A percentile compares a stretch with the other conserved stretches of the same genome.
Conservation (phyloP, 192 early-diverging fungal genomes). For the Geosiphon pyriformis region DNA sequence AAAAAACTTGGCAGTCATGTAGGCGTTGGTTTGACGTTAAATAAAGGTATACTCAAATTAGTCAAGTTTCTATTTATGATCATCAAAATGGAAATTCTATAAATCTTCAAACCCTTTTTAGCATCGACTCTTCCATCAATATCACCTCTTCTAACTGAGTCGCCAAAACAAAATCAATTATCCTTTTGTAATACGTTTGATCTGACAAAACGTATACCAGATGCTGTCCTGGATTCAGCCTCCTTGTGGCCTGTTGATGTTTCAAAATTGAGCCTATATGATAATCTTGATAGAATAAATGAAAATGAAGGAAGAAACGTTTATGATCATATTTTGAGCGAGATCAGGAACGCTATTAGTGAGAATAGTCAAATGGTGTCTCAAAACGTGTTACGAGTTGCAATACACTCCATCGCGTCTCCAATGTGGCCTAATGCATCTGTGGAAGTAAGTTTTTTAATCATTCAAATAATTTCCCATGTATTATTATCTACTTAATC, state of each 20-base stretch:
- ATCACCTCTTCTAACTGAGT: background rate
- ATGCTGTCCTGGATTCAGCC: slow-evolving; percentile 51
- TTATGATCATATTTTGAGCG: slow-evolving; percentile 32
- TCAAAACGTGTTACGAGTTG: slow-evolving; percentile 67
- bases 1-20: slow-evolving; percentile 58
- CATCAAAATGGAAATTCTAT: too few species aligned
- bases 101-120: too few species aligned
- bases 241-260: slow-evolving; percentile 41
- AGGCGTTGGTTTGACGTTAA: slow-evolving; percentile 31
- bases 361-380: slow-evolving; percentile 38
- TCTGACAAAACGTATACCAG: slow-evolving; percentile 69
- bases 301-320: slow-evolving; percentile 22
- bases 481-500: background rate
- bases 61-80: too few species aligned
- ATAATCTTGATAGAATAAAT: too few species aligned
- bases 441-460: slow-evolving; percentile 39
- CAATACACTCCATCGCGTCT: slow-evolving; percentile 74
- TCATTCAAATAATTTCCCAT: background rate
- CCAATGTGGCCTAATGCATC: slow-evolving; percentile 64
- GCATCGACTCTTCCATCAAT: background rate
- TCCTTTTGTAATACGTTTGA: slow-evolving; percentile 84
- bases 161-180: slow-evolving; percentile 26
- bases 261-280: slow-evolving; percentile 9
- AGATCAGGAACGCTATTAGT: slow-evolving; percentile 54
- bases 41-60: slow-evolving; percentile 23